Percentiles rank a stretch among this genome's conserved stretches.
Conservation (phyloP, 257 asterid species). For the Solanum habrochaites region DNA sequence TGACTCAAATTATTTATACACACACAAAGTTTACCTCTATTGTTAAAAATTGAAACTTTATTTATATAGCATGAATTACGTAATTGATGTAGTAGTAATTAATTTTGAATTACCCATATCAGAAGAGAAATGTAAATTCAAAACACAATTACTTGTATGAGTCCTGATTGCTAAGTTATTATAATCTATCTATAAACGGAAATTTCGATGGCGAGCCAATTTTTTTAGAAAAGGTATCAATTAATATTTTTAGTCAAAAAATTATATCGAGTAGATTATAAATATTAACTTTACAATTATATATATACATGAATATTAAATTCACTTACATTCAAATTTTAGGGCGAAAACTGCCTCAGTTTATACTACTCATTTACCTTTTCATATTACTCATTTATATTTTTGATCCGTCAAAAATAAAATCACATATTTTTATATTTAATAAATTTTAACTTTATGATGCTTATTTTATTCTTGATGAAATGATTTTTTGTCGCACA, state of each 20-base stretch:
- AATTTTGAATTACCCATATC: background rate
- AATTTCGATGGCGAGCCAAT: background rate
- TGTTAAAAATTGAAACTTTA: background rate
- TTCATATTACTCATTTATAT: too few relatives aligned
- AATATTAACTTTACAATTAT: too few relatives aligned
- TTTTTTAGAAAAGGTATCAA: background rate
- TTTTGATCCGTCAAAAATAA: too few relatives aligned
- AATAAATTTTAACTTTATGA: too few relatives aligned
- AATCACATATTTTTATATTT: too few relatives aligned
- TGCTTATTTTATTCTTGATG: too few relatives aligned
- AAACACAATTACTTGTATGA: background rate
- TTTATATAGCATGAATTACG: background rate
- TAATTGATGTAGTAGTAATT: background rate
- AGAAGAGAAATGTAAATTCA: background rate
- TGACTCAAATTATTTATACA: background rate
- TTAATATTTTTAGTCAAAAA: too few relatives aligned
- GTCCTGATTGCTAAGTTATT: background rate
- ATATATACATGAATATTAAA: too few relatives aligned
- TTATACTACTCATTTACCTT: too few relatives aligned
- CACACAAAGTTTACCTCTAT: background rate
- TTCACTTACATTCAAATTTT: background rate
- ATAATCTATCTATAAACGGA: background rate
- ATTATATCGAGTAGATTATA: background rate
- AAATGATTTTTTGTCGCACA: too few relatives aligned
- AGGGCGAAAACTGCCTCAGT: background rate